These are phyloP conservation scores for Suillus sp. DNA, from an alignment of 768 basidiomycete species.

Conservation along the genomic window DNA sequence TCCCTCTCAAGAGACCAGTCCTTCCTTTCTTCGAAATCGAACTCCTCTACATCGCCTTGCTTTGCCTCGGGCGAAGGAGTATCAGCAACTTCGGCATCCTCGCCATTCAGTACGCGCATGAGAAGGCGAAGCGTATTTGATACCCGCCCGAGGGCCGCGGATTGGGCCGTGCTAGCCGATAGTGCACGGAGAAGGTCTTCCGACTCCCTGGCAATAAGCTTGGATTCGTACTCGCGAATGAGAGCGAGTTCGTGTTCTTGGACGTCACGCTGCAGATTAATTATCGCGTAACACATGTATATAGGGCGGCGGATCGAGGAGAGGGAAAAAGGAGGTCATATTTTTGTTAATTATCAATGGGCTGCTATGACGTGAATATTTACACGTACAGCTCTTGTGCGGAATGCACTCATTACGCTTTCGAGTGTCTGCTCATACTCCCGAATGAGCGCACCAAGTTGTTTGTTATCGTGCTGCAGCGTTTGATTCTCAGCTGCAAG, in stretches of 20 bases:
- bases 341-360: not conserved
- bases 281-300: not conserved
- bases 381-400: slow-evolving; percentile 82
- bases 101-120: slow-evolving; percentile 70
- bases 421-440: slow-evolving; percentile 98
- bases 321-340: not conserved
- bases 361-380: not conserved
- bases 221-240: slow-evolving; percentile 87
- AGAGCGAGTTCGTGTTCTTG: slow-evolving; percentile 90
- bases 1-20: slow-evolving; percentile 89
- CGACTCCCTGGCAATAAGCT: slow-evolving; percentile 76
- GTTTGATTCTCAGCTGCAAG: slow-evolving; percentile 82
- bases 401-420: slow-evolving; percentile 88
- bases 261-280: slow-evolving; percentile 69
- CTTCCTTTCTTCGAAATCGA: slow-evolving; percentile 35
- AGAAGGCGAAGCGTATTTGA: slow-evolving; percentile 70
- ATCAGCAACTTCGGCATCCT: slow-evolving; percentile 42
- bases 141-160: slow-evolving; percentile 67
- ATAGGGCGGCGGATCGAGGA: slow-evolving; percentile 4
- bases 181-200: slow-evolving; percentile 62
- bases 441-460: slow-evolving; percentile 85
- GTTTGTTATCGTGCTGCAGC: slow-evolving; percentile 94
- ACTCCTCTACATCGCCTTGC: slow-evolving; percentile 4
- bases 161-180: slow-evolving; percentile 61
- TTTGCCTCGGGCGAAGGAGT: slow-evolving; percentile 13